These are phyloP conservation scores for Beta corolliflora DNA, from an alignment of 179 eudicot species.

Conservation along the genomic window DNA sequence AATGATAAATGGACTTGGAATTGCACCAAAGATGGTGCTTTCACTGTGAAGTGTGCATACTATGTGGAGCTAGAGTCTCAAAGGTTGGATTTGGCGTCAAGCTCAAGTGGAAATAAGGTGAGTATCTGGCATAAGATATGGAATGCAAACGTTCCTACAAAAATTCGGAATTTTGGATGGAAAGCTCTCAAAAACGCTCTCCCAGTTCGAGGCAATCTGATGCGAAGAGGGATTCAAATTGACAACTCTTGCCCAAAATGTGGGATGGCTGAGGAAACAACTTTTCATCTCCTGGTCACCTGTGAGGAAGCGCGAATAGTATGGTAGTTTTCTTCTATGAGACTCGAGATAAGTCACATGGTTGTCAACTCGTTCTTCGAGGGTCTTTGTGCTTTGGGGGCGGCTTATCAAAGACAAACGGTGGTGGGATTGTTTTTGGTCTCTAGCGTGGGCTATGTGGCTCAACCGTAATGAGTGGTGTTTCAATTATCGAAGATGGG, in stretches of 20 bases:
- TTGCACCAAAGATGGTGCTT: not conserved
- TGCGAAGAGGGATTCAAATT: not conserved
- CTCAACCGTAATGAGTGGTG: not conserved
- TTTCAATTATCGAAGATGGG: not conserved
- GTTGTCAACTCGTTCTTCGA: not conserved
- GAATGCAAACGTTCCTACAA: not conserved
- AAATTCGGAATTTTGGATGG: not conserved
- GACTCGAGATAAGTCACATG: not conserved
- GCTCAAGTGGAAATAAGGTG: not conserved
- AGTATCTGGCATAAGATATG: not conserved
- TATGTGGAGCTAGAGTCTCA: not conserved
- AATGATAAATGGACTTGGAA: not conserved
- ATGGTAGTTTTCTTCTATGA: not conserved
- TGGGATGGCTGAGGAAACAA: not conserved
- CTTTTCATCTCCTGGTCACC: not conserved
- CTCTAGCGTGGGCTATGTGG: not conserved
- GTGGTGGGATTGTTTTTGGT: not conserved
- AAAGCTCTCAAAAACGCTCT: not conserved
- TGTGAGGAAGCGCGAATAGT: not conserved
- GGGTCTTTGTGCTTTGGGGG: not conserved
- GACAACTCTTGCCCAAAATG: not conserved
- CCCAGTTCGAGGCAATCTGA: not conserved
- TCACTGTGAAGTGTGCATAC: not conserved
- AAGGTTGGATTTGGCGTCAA: not conserved
- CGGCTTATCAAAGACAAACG: too few species aligned